Evolutionary conservation across 345 rosid species (phyloP).

Genomic region (Citrus sinensis): DVS_A1.0 CM039166.1:24154001-24154500

Average conservation of each 20-base stretch:
- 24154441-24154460: background rate
- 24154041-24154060: conserved; percentile 9
- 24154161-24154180: background rate
- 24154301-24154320: conserved; percentile 28
- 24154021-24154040: background rate
- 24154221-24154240: conserved; percentile 24
- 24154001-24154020: background rate
- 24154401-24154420: background rate
- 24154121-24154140: background rate
- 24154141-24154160: background rate
- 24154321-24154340: background rate
- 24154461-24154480: background rate
- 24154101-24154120: conserved; percentile 11
- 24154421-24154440: background rate
- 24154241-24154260: conserved; percentile 26
- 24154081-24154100: background rate
- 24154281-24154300: conserved; percentile 23
- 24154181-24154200: conserved; percentile 6
- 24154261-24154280: conserved; percentile 28
- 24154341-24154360: background rate
- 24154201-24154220: conserved; percentile 27
- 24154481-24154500: background rate
- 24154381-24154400: background rate
- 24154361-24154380: background rate
- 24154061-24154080: conserved; percentile 8